phyloP scores from a whole-genome alignment of 2,329 filamentous ascomycete species.

The Nemania sp. region DNA sequence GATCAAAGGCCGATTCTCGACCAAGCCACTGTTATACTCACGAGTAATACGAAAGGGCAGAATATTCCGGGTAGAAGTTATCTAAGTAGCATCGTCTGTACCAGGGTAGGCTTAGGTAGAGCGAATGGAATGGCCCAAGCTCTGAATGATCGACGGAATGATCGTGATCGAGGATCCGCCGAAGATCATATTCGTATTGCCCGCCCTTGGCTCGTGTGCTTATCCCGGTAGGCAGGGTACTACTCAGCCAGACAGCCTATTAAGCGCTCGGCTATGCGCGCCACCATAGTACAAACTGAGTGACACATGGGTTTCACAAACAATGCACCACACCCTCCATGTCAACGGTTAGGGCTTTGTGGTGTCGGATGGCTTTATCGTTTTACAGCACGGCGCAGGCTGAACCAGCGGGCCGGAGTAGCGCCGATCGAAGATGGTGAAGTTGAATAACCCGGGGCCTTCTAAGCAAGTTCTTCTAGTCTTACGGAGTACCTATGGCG shows the following conservation, averaged over 20 bases:
- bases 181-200: slow-evolving; percentile 28
- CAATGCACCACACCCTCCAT: not conserved
- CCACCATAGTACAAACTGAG: slow-evolving; percentile 6
- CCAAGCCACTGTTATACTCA: slow-evolving; percentile 14
- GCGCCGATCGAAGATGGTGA: slow-evolving; percentile 15
- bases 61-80: not conserved
- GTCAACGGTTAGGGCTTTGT: not conserved
- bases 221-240: not conserved
- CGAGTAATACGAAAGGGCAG: slow-evolving; percentile 5
- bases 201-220: not conserved
- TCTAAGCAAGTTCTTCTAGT: not conserved
- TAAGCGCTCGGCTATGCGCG: slow-evolving; percentile 37
- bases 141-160: slow-evolving; percentile 30
- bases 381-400: slow-evolving; percentile 15
- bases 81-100: slow-evolving; percentile 15
- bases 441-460: too few relatives aligned
- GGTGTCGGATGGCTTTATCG: not conserved
- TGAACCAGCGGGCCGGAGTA: not conserved
- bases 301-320: slow-evolving; percentile 3
- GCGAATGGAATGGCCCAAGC: not conserved
- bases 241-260: slow-evolving; percentile 7
- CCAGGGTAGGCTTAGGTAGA: not conserved
- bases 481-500: not conserved
- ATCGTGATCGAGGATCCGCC: slow-evolving; percentile 27
- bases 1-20: not conserved